phyloP scores from a whole-genome alignment of 2,329 filamentous ascomycete genomes.

The Arthrobotrys sinensis region DNA sequence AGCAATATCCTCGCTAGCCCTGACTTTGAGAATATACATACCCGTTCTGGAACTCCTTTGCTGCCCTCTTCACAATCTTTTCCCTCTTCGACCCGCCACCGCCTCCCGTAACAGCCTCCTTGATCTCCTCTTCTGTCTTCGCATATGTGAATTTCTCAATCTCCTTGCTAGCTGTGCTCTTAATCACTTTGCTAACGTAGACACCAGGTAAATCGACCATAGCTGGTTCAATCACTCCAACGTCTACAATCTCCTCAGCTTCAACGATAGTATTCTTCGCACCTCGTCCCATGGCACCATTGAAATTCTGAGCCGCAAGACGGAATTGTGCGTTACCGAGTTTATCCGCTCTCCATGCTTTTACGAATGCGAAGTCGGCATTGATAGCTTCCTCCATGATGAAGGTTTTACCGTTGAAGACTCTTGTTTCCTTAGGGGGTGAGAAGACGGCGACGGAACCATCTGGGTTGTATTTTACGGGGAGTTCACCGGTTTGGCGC shows the following conservation, averaged over 20 bases:
- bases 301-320: constrained; percentile 83
- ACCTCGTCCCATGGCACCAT: constrained; percentile 84
- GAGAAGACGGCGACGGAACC: constrained; percentile 77
- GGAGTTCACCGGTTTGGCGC: constrained; percentile 78
- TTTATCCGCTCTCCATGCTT: constrained; percentile 82
- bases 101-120: constrained; percentile 67
- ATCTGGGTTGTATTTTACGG: constrained; percentile 74
- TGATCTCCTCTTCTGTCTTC: constrained; percentile 67
- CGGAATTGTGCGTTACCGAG: constrained; percentile 86
- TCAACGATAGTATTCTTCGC: constrained; percentile 85
- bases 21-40: constrained; percentile 67
- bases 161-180: constrained; percentile 78
- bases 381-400: constrained; percentile 83
- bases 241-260: constrained; percentile 84
- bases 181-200: constrained; percentile 85
- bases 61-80: constrained; percentile 82
- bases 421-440: constrained; percentile 77
- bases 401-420: constrained; percentile 81
- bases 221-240: constrained; percentile 80
- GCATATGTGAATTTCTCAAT: constrained; percentile 79
- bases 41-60: constrained; percentile 84
- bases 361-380: constrained; percentile 82
- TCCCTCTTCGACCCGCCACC: constrained; percentile 74
- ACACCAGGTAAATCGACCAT: constrained; percentile 85
- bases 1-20: not conserved